Percentiles rank a stretch among this genome's conserved stretches.
phyloP scores from a whole-genome alignment of 1,284 basidiomycete species.

The Apiotrichum veenhuisii region DNA sequence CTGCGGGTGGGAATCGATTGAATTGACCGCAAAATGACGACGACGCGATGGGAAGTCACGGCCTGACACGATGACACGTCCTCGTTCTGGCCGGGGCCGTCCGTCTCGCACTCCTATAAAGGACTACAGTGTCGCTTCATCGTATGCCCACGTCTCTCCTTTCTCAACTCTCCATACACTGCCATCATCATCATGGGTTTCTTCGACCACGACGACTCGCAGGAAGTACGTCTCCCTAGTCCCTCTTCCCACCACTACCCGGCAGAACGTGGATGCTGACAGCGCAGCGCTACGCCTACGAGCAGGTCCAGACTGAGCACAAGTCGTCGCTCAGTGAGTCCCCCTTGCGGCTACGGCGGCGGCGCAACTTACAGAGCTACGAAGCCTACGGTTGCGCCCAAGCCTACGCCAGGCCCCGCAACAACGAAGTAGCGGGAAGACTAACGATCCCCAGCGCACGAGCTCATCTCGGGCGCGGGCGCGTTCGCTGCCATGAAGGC shows the following conservation, averaged over 20 bases:
- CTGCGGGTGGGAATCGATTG: too few species aligned
- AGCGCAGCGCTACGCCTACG: constrained; percentile 18
- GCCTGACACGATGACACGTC: too few species aligned
- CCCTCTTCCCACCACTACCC: background rate
- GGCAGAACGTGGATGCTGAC: background rate
- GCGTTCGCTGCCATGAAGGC: constrained; percentile 31
- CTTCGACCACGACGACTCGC: constrained; percentile 25
- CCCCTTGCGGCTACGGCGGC: background rate
- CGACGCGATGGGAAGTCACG: too few species aligned
- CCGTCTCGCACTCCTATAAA: too few species aligned
- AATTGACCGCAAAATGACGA: too few species aligned
- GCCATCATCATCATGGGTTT: constrained; percentile 21
- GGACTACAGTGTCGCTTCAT: too few species aligned
- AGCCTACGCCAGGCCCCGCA: too few species aligned
- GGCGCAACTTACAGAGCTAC: too few species aligned
- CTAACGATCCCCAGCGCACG: constrained; percentile 1
- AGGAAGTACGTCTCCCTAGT: constrained; percentile 14
- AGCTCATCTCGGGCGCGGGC: constrained; percentile 25
- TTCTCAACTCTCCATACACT: background rate
- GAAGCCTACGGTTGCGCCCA: too few species aligned
- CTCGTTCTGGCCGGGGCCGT: too few species aligned
- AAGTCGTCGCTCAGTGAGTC: constrained; percentile 11
- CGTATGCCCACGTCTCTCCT: background rate
- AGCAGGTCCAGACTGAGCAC: constrained; percentile 18
- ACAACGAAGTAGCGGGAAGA: background rate